A percentile compares a stretch with the other conserved stretches of the same genome.
Conservation (phyloP, 768 basidiomycete species). For the Boletales sp. region DNA sequence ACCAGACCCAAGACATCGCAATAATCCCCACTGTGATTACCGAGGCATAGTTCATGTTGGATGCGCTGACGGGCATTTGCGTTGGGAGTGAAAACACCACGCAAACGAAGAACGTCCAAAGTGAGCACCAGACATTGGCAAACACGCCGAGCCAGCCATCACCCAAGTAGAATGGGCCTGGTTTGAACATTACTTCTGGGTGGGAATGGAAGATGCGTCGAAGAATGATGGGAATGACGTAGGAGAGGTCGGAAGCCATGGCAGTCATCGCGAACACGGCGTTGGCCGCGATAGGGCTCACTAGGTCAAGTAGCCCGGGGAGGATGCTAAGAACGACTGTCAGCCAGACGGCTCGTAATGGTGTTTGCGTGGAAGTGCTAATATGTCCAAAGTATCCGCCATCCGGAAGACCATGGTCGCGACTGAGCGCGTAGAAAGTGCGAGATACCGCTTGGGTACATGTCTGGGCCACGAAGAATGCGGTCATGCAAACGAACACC, state of each 20-base stretch:
- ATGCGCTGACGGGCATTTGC: slow-evolving; percentile 41
- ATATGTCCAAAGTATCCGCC: slow-evolving; percentile 53
- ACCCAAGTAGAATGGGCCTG: slow-evolving; percentile 61
- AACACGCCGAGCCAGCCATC: slow-evolving; percentile 44
- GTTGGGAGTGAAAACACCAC: slow-evolving; percentile 52
- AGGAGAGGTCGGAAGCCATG: slow-evolving; percentile 50
- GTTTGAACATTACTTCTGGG: slow-evolving; percentile 56
- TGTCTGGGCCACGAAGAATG: slow-evolving; percentile 53
- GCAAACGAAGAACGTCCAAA: slow-evolving; percentile 44
- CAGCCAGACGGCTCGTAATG: slow-evolving; percentile 53
- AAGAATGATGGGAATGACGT: slow-evolving; percentile 55
- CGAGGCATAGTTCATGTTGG: slow-evolving; percentile 52
- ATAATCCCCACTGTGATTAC: slow-evolving; percentile 29
- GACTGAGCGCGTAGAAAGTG: slow-evolving; percentile 57
- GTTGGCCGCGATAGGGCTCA: slow-evolving; percentile 48
- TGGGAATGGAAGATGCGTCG: slow-evolving; percentile 50
- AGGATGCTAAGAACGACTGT: slow-evolving; percentile 42
- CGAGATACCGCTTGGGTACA: slow-evolving; percentile 54
- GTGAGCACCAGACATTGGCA: slow-evolving; percentile 43
- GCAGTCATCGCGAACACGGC: slow-evolving; percentile 58
- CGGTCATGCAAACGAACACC: slow-evolving; percentile 59
- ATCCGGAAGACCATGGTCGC: slow-evolving; percentile 54
- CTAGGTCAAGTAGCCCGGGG: slow-evolving; percentile 48
- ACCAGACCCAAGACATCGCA: slow-evolving; percentile 42
- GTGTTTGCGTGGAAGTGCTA: slow-evolving; percentile 46